Percentiles rank a stretch among this genome's conserved stretches.
These are phyloP conservation scores for Nemania diffusa DNA, from an alignment of 2,329 filamentous ascomycete genomes.

Conservation along the genomic window DNA sequence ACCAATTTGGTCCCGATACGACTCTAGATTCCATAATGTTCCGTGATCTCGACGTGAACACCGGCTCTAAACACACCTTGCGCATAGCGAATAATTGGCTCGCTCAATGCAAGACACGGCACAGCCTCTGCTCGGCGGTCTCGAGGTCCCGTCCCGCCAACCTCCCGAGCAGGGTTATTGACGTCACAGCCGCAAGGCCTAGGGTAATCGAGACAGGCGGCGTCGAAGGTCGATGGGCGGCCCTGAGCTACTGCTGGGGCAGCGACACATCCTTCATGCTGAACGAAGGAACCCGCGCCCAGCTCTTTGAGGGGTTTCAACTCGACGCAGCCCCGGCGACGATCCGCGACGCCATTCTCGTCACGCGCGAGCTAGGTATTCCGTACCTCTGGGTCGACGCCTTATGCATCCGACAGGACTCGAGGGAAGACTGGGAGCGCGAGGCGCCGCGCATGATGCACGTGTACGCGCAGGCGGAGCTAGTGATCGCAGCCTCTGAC, in stretches of 20 bases:
- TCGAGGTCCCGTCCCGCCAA: background rate
- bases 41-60: background rate
- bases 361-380: background rate
- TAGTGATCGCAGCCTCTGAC: background rate
- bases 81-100: background rate
- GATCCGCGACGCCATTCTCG: background rate
- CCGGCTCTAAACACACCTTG: conserved; percentile 1
- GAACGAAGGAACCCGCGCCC: background rate
- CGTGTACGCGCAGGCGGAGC: background rate
- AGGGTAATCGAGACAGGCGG: background rate
- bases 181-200: background rate
- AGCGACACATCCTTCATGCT: conserved; percentile 6
- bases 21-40: conserved; percentile 1
- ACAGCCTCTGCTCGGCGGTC: background rate
- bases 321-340: background rate
- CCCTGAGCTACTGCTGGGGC: conserved; percentile 10
- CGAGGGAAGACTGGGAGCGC: background rate
- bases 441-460: background rate
- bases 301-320: background rate
- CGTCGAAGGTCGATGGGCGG: background rate
- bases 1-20: background rate
- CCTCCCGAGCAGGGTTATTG: background rate
- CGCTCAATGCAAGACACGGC: background rate
- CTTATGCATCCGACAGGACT: background rate
- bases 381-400: conserved; percentile 4